Evolutionary conservation across 176 grass and related monocot species (phyloP), one percentile per base, ranked within the genome.

Genomic region (Dendrocalamus sinicus): DNA sequence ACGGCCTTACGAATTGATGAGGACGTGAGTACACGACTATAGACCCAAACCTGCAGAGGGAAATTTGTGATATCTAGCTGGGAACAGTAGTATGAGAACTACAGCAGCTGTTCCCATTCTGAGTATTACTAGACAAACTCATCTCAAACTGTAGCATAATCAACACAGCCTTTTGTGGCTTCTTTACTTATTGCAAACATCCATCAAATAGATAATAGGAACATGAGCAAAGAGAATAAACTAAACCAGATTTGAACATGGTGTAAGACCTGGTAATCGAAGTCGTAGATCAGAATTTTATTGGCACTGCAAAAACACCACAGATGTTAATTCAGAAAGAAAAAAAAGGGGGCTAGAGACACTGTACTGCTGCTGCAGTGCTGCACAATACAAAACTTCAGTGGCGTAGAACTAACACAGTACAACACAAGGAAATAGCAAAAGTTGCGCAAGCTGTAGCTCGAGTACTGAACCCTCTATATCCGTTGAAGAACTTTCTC

Each of bases 401-500:
- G 67, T 39, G 17, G 13, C 28, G 17, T 75, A 79, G 22, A 89
- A 80, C 76, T 67, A 67, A 67, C 47, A 67, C 41, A 53, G 62
- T 86, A 86, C 88, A 90, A 71, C 62, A 81, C 50, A 70, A 52
- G 20, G 63, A 22, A 75, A 76, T 76, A 22, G 10, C 52, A 61
- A 81, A 68, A 63, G 30, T 0, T 51, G 72, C 53, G 13, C 37
- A 30, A 44, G 26, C 32, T 12, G 51, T 51, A 48, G 23, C 16
- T 44, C 0, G 24, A 73, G 8, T 69, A 50, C 3, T 43, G 44
- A 45, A 11, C 3, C 2, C 15, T 70, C 81, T 91, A 96, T 86
- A 99, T 91, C 86, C 81, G 86, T 46, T 83, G 83, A 68, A 99
- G 86, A 75, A 99, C 96, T 44, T 87, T 99, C 82, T 94, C 92